phyloP scores from a whole-genome alignment of 2,329 filamentous ascomycete species.

The Aspergillus quadrilineatus region DNA sequence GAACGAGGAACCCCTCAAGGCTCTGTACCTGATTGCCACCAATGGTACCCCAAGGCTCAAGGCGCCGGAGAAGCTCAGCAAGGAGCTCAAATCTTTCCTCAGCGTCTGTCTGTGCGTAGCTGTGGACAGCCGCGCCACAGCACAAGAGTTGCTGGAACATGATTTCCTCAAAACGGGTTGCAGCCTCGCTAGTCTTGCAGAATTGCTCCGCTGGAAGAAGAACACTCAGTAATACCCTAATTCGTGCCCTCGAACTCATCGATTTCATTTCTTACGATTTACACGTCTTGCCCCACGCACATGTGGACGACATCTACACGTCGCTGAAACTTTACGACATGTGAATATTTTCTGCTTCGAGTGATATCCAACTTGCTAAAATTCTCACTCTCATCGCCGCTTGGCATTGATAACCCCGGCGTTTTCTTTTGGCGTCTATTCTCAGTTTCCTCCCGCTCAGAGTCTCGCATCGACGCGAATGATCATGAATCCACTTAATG shows the following conservation, averaged over 20 bases:
- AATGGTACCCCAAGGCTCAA: slow-evolving; percentile 96
- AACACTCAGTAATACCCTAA: slow-evolving; percentile 36
- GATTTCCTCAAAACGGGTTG: slow-evolving; percentile 95
- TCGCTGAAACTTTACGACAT: slow-evolving; percentile 26
- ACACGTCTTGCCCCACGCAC: slow-evolving; percentile 28
- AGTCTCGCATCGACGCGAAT: slow-evolving; percentile 14
- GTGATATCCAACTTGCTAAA: slow-evolving; percentile 29
- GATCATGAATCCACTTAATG: slow-evolving; percentile 11
- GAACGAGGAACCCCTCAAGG: slow-evolving; percentile 96
- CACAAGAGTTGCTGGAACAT: slow-evolving; percentile 82
- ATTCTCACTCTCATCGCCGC: slow-evolving; percentile 24
- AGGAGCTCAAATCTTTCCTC: slow-evolving; percentile 96
- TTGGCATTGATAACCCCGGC: slow-evolving; percentile 34
- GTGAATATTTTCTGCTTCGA: slow-evolving; percentile 17
- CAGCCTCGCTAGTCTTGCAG: slow-evolving; percentile 75
- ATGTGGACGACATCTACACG: slow-evolving; percentile 33
- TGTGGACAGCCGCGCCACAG: slow-evolving; percentile 89
- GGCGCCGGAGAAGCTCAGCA: slow-evolving; percentile 96
- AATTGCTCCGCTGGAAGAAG: slow-evolving; percentile 71
- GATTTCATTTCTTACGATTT: slow-evolving; percentile 21
- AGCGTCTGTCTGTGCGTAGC: slow-evolving; percentile 96
- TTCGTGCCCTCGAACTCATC: neutral
- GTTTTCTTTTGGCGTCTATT: slow-evolving; percentile 24
- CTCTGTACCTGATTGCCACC: slow-evolving; percentile 93
- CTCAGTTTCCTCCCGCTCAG: neutral